phyloP scores from a whole-genome alignment of 345 rosid genomes.

The Brassica napus region DNA sequence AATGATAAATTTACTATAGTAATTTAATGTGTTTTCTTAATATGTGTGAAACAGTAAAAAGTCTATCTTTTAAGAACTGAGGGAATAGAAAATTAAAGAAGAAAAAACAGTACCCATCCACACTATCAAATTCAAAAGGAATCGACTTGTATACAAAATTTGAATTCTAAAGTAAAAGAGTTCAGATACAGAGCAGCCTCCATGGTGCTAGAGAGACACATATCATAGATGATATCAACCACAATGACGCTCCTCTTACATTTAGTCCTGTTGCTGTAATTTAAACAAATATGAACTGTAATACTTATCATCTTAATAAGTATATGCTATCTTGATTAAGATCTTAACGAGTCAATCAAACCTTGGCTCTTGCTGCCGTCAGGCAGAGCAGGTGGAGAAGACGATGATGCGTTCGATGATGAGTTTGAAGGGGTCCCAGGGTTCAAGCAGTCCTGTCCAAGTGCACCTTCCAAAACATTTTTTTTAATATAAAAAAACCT shows the following conservation, averaged over 20 bases:
- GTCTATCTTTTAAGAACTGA: too few species aligned
- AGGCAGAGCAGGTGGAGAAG: conserved; percentile 40
- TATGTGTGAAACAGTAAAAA: too few species aligned
- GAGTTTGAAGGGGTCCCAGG: conserved; percentile 48
- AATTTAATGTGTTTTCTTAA: too few species aligned
- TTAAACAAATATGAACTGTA: conserved; percentile 5
- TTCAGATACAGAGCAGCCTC: conserved; percentile 17
- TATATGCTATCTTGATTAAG: not conserved
- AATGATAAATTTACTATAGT: too few species aligned
- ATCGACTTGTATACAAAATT: conserved; percentile 11
- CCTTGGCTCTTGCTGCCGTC: conserved; percentile 50
- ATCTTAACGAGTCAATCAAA: conserved; percentile 27
- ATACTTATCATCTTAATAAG: not conserved
- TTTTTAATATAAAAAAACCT: not conserved
- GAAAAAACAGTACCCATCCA: not conserved
- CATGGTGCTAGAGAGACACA: conserved; percentile 22
- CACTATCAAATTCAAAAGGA: not conserved
- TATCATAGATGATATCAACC: conserved; percentile 20
- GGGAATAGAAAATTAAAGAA: not conserved
- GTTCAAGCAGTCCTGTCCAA: conserved; percentile 69
- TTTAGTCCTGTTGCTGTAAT: conserved; percentile 26
- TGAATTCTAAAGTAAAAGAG: not conserved
- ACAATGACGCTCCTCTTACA: conserved; percentile 21
- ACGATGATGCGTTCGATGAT: conserved; percentile 39
- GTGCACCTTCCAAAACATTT: conserved; percentile 52